Conservation (phyloP, 108 stramenopile genomes). For the Tribonema minus region DNA sequence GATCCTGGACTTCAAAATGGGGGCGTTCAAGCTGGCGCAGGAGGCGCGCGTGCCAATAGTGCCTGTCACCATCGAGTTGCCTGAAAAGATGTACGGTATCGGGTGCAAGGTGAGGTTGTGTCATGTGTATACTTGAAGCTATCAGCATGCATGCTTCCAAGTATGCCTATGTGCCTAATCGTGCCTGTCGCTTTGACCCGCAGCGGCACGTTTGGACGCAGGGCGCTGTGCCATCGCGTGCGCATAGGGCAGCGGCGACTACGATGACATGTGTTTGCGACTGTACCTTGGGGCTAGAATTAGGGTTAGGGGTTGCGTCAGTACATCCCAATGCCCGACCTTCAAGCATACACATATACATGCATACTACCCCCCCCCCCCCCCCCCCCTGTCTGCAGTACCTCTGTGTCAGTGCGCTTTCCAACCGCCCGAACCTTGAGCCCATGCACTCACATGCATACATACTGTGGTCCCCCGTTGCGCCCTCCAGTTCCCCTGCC, state of each 20-base stretch:
- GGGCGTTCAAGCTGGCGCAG: slow-evolving; percentile 37
- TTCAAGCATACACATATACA: no score
- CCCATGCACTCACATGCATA: no score
- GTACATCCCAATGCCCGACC: no score
- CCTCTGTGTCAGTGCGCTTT: no score
- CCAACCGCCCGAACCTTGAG: no score
- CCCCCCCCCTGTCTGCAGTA: no score
- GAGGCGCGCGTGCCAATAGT: slow-evolving; percentile 20
- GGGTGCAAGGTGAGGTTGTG: neutral
- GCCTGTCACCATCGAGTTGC: neutral
- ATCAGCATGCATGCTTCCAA: neutral
- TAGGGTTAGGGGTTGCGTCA: no score
- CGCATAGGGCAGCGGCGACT: neutral
- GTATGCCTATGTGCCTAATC: neutral
- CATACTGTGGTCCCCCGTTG: no score
- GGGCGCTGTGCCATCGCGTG: neutral
- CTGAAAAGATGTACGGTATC: neutral
- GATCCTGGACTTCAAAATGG: slow-evolving; percentile 38
- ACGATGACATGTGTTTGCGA: neutral
- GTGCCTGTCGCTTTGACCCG: neutral
- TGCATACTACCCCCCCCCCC: no score
- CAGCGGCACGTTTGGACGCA: neutral
- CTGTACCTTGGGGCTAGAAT: no score
- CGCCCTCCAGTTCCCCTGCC: no score
- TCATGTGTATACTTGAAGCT: neutral